A percentile compares a stretch with the other conserved stretches of the same genome.
phyloP scores from a whole-genome alignment of 257 asterid genomes.

The Primulina huaijiensis region DNA sequence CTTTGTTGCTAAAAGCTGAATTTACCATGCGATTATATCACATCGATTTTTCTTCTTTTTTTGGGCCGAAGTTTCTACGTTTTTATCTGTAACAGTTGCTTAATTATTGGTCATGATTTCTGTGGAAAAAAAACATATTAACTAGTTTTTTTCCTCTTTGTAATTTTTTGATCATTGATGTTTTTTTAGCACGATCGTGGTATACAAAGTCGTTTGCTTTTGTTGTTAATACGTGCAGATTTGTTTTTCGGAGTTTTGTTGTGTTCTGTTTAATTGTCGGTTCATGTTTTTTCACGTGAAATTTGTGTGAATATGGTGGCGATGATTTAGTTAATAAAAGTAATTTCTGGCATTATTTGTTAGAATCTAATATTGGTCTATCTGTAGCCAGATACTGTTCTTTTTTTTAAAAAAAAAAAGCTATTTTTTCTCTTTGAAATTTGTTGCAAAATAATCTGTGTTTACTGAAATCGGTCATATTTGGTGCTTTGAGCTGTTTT shows the following conservation, averaged over 20 bases:
- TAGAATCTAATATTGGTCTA: constrained; percentile 3
- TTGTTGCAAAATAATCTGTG: not conserved
- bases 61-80: not conserved
- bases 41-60: not conserved
- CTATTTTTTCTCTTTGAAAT: not conserved
- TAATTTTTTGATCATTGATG: no score
- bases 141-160: not conserved
- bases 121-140: not conserved
- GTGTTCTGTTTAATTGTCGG: not conserved
- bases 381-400: not conserved
- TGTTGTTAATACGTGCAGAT: not conserved
- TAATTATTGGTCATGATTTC: constrained; percentile 2
- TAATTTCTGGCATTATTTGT: not conserved
- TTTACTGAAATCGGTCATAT: not conserved
- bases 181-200: not conserved
- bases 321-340: constrained; percentile 1
- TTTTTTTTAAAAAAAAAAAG: not conserved
- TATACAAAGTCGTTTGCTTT: not conserved
- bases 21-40: not conserved
- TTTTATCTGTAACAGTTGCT: not conserved
- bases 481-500: constrained; percentile 3
- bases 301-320: not conserved
- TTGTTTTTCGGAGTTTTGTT: not conserved
- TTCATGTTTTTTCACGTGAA: not conserved
- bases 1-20: not conserved